Evolutionary conservation across 2,329 filamentous ascomycete species (phyloP), one percentile per base, ranked within the genome.

Genomic region (Beauveria asiatica): DNA sequence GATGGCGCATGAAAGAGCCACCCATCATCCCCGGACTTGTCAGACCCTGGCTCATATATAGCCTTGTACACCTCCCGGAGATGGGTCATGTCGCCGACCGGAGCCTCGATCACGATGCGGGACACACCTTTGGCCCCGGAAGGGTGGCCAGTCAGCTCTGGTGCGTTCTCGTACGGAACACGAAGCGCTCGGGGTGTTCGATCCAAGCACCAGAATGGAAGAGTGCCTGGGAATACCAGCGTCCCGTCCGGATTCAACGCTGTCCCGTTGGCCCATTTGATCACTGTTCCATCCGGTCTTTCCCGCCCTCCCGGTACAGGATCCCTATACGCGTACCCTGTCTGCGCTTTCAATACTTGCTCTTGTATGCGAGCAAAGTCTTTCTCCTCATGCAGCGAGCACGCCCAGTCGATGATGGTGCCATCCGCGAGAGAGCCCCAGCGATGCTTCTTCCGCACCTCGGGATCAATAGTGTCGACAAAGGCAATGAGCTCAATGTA

Each of bases 401-500:
- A 76, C 8, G 86, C 81, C 78, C 82, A 84, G 73, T 87, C 86
- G 63, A 88, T 76, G 46, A 81, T 70, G 23, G 70, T 73, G 3
- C 82, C 80, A 37, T 78, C 77, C 0, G 70, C 64, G 10, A 80
- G 77, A 0, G 70, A 61, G 1, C 81, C 84, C 86, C 85, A 89
- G 67, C 80, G 81, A 66, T 88, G 84, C 1, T 72, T 70, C 6
- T 67, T 67, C 3, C 79, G 75, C 7, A 70, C 65, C 5, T 74
- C 72, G 0, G 71, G 72, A 21, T 74, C 71, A 30, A 72, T 63
- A 10, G 70, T 77, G 21, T 80, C 69, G 53, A 83, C 73, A 68
- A 88, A 88, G 44, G 83, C 80, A 62, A 88, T 85, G 55, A 88
- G 73, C 67, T 89, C 86, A 57, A 89, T 74, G 71, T 89, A 89